These are phyloP conservation scores for Magnolia kwangsiensis DNA, from an alignment of 164 flowering plant genomes.

Conservation along the genomic window DNA sequence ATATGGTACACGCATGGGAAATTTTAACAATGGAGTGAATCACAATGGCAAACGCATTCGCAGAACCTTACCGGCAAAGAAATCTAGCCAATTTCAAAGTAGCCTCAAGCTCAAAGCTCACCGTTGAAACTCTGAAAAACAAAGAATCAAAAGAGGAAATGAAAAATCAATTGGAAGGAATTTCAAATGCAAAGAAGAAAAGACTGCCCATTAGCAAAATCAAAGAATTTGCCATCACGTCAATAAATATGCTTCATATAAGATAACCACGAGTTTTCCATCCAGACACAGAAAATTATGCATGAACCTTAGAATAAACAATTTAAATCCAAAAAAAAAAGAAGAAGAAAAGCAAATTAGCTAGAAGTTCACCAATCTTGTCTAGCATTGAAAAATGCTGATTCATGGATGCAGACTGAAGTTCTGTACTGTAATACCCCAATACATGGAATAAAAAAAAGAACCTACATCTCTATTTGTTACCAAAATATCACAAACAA, in stretches of 20 bases:
- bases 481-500: no score
- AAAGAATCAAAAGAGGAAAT: conserved; percentile 4
- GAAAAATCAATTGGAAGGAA: neutral
- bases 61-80: conserved; percentile 72
- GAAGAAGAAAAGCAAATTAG: neutral
- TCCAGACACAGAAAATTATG: neutral
- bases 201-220: neutral
- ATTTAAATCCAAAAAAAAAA: neutral
- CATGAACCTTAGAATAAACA: neutral
- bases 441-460: neutral
- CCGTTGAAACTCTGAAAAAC: conserved; percentile 84
- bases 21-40: neutral
- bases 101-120: conserved; percentile 98
- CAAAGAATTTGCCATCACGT: neutral
- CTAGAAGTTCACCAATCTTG: neutral
- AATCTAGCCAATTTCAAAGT: conserved; percentile 90
- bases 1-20: neutral
- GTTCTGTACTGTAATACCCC: neutral
- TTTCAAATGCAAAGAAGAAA: neutral
- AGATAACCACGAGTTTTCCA: neutral
- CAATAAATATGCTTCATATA: neutral
- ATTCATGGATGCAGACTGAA: neutral
- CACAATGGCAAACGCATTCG: neutral
- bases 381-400: neutral
- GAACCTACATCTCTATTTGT: no score